Conservation (phyloP, 2,329 filamentous ascomycete species). For the Botrytis deweyae region DNA sequence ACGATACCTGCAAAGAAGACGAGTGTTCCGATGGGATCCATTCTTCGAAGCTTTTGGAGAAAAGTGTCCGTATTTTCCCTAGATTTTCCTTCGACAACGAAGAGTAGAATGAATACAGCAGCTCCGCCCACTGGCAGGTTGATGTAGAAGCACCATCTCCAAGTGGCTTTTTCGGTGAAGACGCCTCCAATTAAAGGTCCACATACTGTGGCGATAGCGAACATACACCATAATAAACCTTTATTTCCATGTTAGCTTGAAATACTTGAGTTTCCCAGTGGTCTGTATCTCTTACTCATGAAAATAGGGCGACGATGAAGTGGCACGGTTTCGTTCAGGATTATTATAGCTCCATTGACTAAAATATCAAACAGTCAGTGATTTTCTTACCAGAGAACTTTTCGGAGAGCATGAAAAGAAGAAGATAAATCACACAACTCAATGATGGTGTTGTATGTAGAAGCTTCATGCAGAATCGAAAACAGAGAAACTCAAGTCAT, state of each 20-base stretch:
- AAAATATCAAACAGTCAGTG: not conserved
- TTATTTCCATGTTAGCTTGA: not conserved
- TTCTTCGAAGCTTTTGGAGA: constrained; percentile 17
- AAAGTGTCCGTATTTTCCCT: not conserved
- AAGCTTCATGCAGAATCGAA: not conserved
- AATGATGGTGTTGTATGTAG: not conserved
- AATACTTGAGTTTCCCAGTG: not conserved
- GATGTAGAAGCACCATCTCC: constrained; percentile 37
- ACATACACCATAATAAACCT: constrained; percentile 44
- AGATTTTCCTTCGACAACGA: not conserved
- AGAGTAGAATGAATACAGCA: constrained; percentile 11
- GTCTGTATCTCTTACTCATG: not conserved
- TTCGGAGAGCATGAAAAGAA: not conserved
- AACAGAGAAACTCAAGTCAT: not conserved
- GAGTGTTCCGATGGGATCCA: constrained; percentile 40
- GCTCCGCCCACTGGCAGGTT: constrained; percentile 18
- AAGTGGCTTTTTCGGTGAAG: constrained; percentile 43
- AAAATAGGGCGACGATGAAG: constrained; percentile 25
- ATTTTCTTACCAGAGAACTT: not conserved
- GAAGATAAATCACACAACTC: not conserved
- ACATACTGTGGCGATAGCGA: constrained; percentile 41
- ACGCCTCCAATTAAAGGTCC: constrained; percentile 39
- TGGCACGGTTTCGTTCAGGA: constrained; percentile 27
- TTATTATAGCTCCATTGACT: constrained; percentile 33
- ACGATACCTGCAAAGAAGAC: constrained; percentile 39